phyloP scores from a whole-genome alignment of 768 basidiomycete genomes.

The Psilocybe sp. region DNA sequence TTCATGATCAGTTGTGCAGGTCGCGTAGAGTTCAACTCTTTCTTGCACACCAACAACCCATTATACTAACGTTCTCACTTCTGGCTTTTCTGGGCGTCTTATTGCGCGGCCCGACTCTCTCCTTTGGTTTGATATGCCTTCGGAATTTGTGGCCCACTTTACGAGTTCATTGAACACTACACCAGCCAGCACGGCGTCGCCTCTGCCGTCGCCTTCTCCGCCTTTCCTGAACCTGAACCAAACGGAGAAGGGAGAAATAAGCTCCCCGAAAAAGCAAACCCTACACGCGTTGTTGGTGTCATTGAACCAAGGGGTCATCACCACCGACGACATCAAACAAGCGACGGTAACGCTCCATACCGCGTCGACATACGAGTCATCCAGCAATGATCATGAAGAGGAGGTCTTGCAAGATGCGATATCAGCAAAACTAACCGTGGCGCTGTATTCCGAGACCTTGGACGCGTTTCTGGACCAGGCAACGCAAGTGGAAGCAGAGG shows the following conservation, averaged over 20 bases:
- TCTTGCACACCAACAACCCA: too few relatives aligned
- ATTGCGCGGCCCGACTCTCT: too few relatives aligned
- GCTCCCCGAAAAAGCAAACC: constrained; percentile 21
- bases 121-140: too few relatives aligned
- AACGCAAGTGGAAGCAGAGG: constrained; percentile 66
- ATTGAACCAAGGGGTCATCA: constrained; percentile 23
- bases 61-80: too few relatives aligned
- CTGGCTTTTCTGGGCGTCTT: too few relatives aligned
- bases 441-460: constrained; percentile 64
- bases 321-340: constrained; percentile 25
- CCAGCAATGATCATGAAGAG: constrained; percentile 27
- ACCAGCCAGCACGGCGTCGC: constrained; percentile 19
- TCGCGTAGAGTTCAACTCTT: too few relatives aligned
- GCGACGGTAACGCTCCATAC: constrained; percentile 22
- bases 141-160: constrained; percentile 38
- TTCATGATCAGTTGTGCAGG: too few relatives aligned
- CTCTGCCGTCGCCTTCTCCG: constrained; percentile 5
- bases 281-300: constrained; percentile 38
- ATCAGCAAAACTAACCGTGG: constrained; percentile 46
- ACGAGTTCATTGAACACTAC: constrained; percentile 28
- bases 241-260: background rate
- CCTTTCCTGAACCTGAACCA: background rate
- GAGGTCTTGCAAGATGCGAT: constrained; percentile 40
- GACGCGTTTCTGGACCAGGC: constrained; percentile 67
- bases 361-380: constrained; percentile 2